phyloP scores from a whole-genome alignment of 331 rosid species.

The Malus hybrid region DNA sequence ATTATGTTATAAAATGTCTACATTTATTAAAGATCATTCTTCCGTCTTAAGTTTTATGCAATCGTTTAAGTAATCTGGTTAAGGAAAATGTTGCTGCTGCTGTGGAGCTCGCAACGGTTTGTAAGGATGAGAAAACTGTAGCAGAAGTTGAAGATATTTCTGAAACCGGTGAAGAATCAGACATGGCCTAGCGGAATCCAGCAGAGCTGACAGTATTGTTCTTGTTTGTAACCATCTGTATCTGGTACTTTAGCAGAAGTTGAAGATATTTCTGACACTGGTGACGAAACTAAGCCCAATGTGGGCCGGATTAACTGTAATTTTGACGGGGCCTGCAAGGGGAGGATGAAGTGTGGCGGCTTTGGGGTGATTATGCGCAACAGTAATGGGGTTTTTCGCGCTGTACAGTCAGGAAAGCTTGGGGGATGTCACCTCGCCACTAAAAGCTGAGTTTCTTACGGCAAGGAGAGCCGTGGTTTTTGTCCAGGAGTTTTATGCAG shows the following conservation, averaged over 20 bases:
- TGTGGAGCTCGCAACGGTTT: constrained; percentile 47
- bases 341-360: too few species aligned
- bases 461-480: too few species aligned
- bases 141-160: constrained; percentile 63
- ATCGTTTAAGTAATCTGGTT: constrained; percentile 34
- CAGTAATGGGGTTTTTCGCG: too few species aligned
- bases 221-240: constrained; percentile 12
- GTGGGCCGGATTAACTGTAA: too few species aligned
- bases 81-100: constrained; percentile 84
- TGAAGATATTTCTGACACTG: too few species aligned
- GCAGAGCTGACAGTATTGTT: constrained; percentile 15
- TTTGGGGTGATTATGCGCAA: too few species aligned
- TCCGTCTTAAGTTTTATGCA: not conserved
- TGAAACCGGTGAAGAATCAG: constrained; percentile 74
- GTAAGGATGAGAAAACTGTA: constrained; percentile 53
- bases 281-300: too few species aligned
- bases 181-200: constrained; percentile 71
- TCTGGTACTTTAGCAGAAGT: not conserved
- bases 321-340: too few species aligned
- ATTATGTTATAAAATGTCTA: constrained; percentile 5
- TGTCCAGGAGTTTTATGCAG: too few species aligned
- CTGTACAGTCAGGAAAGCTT: too few species aligned
- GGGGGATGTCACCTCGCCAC: too few species aligned
- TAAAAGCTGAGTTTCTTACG: too few species aligned
- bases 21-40: not conserved